Base-by-base conservation (phyloP, 2,329 filamentous ascomycete genomes). In the Exutisphaerella laricina region DNA sequence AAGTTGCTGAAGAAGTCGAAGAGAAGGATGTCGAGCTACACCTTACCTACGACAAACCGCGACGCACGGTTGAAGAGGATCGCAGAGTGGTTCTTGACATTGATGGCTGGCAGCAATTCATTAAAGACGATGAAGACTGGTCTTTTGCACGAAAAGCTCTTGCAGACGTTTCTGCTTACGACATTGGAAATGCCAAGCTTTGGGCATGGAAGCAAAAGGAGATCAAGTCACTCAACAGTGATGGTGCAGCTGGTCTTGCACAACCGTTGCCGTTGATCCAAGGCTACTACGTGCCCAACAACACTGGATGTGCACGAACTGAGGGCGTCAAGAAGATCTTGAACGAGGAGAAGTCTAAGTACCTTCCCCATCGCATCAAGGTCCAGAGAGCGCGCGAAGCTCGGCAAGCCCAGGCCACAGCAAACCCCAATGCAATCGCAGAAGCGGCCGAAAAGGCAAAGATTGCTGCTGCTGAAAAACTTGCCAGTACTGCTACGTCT, bases 321-420 rank as follows among this genome's bases (percentile, higher is more conserved):
- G 89, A 98, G 68, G 89, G 88, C 20, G 82, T 88, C 58, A 90
- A 94, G 71, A 94, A 90, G 72, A 97, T 98, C 43, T 77, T 94
- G 49, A 94, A 98, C 64, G 87, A 88, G 0, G 92, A 98, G 65
- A 98, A 98, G 71, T 95, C 89, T 20, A 95, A 96, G 62, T 98
- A 98, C 62, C 76, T 98, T 5, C 92, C 92, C 29, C 92, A 98
- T 71, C 89, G 94, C 53, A 92, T 98, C 69, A 94, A 94, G 61
- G 88, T 98, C 14, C 86, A 92, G 64, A 92, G 84, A 67, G 87
- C 84, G 17, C 80, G 89, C 39, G 89, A 96, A 65, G 88, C 92
- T 65, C 84, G 88, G n/a, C 84, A 96, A 65, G 83, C 82, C n/a
- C 72, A 73, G 32, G 78, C 81, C 66, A 60, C 84, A 75, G 69